These are phyloP conservation scores for Aeminium ludgeri DNA, from an alignment of 495 filamentous ascomycete species.

Conservation along the genomic window DNA sequence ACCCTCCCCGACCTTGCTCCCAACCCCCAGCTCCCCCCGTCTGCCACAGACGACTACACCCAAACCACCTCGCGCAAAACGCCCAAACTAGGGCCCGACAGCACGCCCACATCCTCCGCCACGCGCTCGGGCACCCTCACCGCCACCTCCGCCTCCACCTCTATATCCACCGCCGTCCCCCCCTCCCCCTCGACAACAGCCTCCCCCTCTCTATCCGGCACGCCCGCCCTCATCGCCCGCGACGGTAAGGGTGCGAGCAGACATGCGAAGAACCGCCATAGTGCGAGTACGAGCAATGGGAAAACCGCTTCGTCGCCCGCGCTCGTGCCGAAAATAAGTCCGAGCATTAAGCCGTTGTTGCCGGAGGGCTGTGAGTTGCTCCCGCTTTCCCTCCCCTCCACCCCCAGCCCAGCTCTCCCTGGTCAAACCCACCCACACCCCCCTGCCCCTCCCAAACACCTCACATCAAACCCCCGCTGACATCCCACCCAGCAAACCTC, in stretches of 20 bases:
- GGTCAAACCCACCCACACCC: too few relatives aligned
- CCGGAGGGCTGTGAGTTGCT: conserved; percentile 49
- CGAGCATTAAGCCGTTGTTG: conserved; percentile 79
- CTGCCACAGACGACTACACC: conserved; percentile 15
- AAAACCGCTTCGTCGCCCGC: conserved; percentile 68
- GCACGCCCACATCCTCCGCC: conserved; percentile 15
- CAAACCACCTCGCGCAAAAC: conserved; percentile 22
- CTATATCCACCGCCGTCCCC: too few relatives aligned
- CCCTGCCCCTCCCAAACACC: too few relatives aligned
- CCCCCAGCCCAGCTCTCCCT: too few relatives aligned
- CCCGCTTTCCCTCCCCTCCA: too few relatives aligned
- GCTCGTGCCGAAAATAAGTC: conserved; percentile 80
- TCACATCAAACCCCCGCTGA: not conserved
- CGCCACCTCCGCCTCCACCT: too few relatives aligned
- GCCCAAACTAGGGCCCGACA: conserved; percentile 20
- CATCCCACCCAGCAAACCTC: conserved; percentile 25
- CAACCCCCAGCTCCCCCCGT: conserved; percentile 10
- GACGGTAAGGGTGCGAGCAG: conserved; percentile 9
- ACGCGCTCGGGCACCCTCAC: too few relatives aligned
- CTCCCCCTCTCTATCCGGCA: conserved; percentile 15
- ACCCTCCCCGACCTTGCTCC: too few relatives aligned
- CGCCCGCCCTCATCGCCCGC: conserved; percentile 4
- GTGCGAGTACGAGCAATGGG: conserved; percentile 39
- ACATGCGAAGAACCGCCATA: conserved; percentile 50
- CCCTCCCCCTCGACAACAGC: too few relatives aligned